Evolutionary conservation across 306 rosid species (phyloP), one percentile per base, ranked within the genome.

Genomic region (Vigna angularis): DNA sequence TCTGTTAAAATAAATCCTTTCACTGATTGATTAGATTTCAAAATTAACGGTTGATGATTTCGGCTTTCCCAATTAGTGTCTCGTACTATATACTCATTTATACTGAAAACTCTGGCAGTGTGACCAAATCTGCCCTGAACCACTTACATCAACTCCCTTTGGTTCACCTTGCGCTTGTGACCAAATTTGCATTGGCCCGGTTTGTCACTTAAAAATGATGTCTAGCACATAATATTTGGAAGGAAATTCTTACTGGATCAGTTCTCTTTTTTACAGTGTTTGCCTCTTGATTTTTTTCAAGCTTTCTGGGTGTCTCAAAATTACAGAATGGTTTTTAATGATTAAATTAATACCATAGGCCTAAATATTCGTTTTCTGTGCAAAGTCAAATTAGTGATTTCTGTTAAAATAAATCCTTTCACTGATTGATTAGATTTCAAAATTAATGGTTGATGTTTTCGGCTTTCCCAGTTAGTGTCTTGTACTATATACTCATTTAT

Each of bases 141-240:
- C 99, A 0, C 96, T 96, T 70, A 91, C 97, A 49, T 83, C 93
- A 53, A 88, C 99, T 52, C 96, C 98, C 59, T 91, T 87, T 88
- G 98, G 97, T 74, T 90, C 99, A 69, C 99, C 99, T 77, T 96
- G 99, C 86, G 99, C 98, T 14, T 96, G 99, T 57, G 34, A 18
- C 20, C 20, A 18, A 18, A 18, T 18, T 6, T 34, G 1, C 7
- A 7, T 34, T 4, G 38, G 38, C 1, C 38, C 6, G 0, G 4
- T 32, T 32, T 32, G 36, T 5, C 36, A 4, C 1, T 5, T 36
- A 53, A 66, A 58, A 67, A 36, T 32, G 9, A 59, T 30, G 38
- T 67, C 34, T 42, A 57, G 32, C 22, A 40, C 56, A 69, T 49
- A 32, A 68, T 40, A 24, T 72, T 49, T 64, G 48, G 73, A 57